phyloP scores from a whole-genome alignment of 805 yeast species.

The Barnettozyma vustinii region DNA sequence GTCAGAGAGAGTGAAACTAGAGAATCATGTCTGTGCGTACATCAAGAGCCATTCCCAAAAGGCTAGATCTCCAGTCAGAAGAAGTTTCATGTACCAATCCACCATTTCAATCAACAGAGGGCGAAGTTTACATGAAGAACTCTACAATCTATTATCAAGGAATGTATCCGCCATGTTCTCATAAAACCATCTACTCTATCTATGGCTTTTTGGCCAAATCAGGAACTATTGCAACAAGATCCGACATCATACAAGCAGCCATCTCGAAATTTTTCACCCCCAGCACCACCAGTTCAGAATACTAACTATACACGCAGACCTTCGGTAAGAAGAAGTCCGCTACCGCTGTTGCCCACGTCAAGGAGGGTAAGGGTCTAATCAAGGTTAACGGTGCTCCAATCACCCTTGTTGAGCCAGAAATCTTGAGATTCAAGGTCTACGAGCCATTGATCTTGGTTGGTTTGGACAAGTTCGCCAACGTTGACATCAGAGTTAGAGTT shows the following conservation, averaged over 20 bases:
- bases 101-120: background rate
- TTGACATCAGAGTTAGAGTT: slow-evolving; percentile 98
- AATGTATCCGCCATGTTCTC: too few relatives aligned
- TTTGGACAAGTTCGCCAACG: slow-evolving; percentile 96
- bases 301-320: slow-evolving; percentile 51
- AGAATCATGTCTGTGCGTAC: background rate
- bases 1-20: background rate
- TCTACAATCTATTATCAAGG: too few relatives aligned
- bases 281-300: slow-evolving; percentile 1
- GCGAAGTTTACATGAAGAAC: background rate
- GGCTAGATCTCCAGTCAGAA: background rate
- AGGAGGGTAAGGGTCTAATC: slow-evolving; percentile 98
- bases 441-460: slow-evolving; percentile 99
- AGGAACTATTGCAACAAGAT: background rate
- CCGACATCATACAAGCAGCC: background rate
- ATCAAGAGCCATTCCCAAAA: background rate
- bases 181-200: too few relatives aligned
- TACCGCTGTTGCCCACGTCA: slow-evolving; percentile 99
- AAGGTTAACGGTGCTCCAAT: slow-evolving; percentile 99
- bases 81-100: background rate
- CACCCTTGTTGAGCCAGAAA: slow-evolving; percentile 98
- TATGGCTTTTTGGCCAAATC: background rate
- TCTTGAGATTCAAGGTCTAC: slow-evolving; percentile 98
- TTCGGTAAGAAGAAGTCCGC: slow-evolving; percentile 99
- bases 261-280: background rate